Percentiles rank a stretch among this genome's conserved stretches.
These are phyloP conservation scores for Calocybe indica DNA, from an alignment of 768 basidiomycete genomes.

Conservation along the genomic window DNA sequence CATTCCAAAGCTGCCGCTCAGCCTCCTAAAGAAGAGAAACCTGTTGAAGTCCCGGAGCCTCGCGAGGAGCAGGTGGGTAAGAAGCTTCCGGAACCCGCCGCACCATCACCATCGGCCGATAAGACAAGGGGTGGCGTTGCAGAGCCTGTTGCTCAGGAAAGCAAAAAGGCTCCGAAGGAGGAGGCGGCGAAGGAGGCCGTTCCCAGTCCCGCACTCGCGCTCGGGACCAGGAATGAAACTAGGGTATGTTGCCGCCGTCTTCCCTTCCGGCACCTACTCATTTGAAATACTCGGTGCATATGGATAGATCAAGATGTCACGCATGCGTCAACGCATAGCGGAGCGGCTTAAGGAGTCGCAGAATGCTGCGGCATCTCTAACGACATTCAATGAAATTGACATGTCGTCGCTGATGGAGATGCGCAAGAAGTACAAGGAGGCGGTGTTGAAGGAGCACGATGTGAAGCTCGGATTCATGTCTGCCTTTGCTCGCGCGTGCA, in stretches of 20 bases:
- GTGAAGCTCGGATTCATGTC: conserved; percentile 99
- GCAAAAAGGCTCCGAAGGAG: conserved; percentile 30
- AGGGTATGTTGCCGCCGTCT: conserved; percentile 43
- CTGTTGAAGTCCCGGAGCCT: conserved; percentile 37
- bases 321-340: conserved; percentile 96
- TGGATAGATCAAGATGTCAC: conserved; percentile 92
- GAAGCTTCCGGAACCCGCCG: conserved; percentile 34
- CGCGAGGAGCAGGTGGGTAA: conserved; percentile 44
- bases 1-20: conserved; percentile 21
- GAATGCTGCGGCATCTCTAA: conserved; percentile 92
- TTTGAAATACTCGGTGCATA: background rate
- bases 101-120: conserved; percentile 31
- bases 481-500: conserved; percentile 86
- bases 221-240: conserved; percentile 72
- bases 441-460: conserved; percentile 83
- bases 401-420: conserved; percentile 95
- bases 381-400: conserved; percentile 99
- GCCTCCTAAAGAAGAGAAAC: conserved; percentile 28
- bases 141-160: conserved; percentile 18
- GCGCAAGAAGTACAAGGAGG: conserved; percentile 92
- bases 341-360: conserved; percentile 98
- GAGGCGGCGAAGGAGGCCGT: conserved; percentile 21
- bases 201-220: conserved; percentile 20
- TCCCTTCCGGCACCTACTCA: background rate
- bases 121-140: conserved; percentile 11